These are phyloP conservation scores for Pyrus pyrifolia DNA, from an alignment of 306 rosid genomes.

Conservation along the genomic window DNA sequence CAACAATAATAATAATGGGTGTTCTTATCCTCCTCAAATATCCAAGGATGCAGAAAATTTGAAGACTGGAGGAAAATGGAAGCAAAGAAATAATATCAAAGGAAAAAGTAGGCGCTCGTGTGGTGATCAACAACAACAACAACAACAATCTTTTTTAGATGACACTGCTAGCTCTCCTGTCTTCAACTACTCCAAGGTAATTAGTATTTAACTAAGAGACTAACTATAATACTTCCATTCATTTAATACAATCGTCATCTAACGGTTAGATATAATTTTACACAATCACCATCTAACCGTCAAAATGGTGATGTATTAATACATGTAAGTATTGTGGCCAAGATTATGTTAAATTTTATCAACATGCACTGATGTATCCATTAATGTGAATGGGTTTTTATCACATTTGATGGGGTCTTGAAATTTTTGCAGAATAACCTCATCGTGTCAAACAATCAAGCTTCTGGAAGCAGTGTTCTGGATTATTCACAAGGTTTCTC, in stretches of 20 bases:
- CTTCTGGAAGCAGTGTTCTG: conserved; percentile 39
- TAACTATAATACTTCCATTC: too few relatives aligned
- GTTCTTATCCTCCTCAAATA: conserved; percentile 29
- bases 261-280: too few relatives aligned
- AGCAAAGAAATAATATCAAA: conserved; percentile 29
- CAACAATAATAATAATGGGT: conserved; percentile 10
- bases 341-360: too few relatives aligned
- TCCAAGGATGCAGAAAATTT: conserved; percentile 27
- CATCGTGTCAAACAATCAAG: conserved; percentile 33
- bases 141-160: conserved; percentile 47
- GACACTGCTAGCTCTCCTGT: conserved; percentile 92
- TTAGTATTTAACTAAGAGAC: not conserved
- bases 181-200: conserved; percentile 54
- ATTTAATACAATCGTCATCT: too few relatives aligned
- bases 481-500: conserved; percentile 81
- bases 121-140: conserved; percentile 15
- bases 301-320: too few relatives aligned
- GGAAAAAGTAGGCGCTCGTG: conserved; percentile 19
- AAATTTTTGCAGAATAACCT: conserved; percentile 42
- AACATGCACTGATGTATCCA: not conserved
- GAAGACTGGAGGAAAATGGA: conserved; percentile 32
- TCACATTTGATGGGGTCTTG: conserved; percentile 6
- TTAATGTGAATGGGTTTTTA: not conserved
- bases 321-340: too few relatives aligned
- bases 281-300: too few relatives aligned